Evolutionary conservation across 2,329 filamentous ascomycete genomes (phyloP).

Genomic region (Exophiala sideris): DNA sequence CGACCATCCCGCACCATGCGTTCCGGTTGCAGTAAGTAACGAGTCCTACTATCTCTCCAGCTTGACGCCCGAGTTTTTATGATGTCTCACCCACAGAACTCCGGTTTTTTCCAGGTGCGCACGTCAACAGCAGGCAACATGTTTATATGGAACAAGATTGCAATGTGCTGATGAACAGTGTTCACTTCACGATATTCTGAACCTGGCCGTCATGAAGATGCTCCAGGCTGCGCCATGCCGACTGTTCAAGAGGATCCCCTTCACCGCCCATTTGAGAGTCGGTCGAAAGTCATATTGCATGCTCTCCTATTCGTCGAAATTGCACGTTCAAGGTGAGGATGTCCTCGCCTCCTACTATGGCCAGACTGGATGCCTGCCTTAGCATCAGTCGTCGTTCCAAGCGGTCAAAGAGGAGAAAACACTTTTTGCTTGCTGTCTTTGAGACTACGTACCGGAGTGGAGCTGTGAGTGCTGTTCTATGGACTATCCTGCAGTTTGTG

Average conservation of each 20-base stretch:
- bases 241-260: slow-evolving; percentile 8
- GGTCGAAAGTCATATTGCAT: slow-evolving; percentile 5
- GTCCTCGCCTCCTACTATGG: slow-evolving; percentile 9
- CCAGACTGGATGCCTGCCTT: slow-evolving; percentile 20
- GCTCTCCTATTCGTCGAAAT: slow-evolving; percentile 17
- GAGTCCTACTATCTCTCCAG: no score
- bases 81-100: no score
- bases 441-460: background rate
- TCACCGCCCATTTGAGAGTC: slow-evolving; percentile 20
- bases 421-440: slow-evolving; percentile 2
- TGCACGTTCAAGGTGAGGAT: slow-evolving; percentile 4
- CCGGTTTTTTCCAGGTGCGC: no score
- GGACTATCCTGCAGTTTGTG: background rate
- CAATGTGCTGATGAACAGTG: no score
- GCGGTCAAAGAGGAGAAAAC: slow-evolving; percentile 9
- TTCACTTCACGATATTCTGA: background rate
- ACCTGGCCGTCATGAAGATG: background rate
- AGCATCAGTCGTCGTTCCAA: slow-evolving; percentile 4
- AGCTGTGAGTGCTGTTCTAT: slow-evolving; percentile 3
- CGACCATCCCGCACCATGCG: no score
- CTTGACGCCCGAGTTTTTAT: no score
- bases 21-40: no score
- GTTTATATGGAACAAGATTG: no score
- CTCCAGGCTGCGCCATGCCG: slow-evolving; percentile 14
- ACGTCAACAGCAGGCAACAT: no score